Base-by-base conservation (phyloP, 495 filamentous ascomycete genomes). In the Penicillium odoratum region DNA sequence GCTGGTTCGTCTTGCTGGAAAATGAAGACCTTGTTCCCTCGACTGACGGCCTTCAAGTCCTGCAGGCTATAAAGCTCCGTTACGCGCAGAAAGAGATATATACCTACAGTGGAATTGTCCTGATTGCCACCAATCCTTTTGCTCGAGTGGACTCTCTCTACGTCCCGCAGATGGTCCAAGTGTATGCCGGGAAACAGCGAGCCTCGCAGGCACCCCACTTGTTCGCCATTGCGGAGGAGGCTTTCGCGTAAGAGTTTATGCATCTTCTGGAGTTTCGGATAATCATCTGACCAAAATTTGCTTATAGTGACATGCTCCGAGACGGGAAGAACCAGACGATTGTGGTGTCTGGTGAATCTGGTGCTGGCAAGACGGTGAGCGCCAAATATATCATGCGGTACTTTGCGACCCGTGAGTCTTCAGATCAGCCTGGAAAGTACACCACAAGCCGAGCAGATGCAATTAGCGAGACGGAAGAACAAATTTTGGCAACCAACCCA, bases 351-450 rank as follows among this genome's bases (percentile, higher is more conserved):
- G 94, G 94, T 66, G 94, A 99, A 74, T 99, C 94, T 47, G 94
- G 94, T 78, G 94, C 94, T 56, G 94, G 94, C 55, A 99, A 99
- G 75, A 99, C 94, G 0, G 94, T 99, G 68, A 98, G 95, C 73
- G 94, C 94, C 40, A 99, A 99, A 72, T 99, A 99, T 72, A 98
- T 99, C 68, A 99, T 99, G 94, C 82, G 94, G 66, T 99, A 99
- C 77, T 99, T 99, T 74, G 95, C 94, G 56, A 99, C 95, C 34
- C 85, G 96, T 77, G 93, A 98, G 77, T 89, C 93, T 3, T 91
- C 95, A 44, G 93, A 94, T 60, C 89, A 90, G 66, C 89, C 92
- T 18, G 87, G 89, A 30, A 88, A 86, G 63, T 87, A 90, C 68
- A 80, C 80, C 25, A 93, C 87, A 72, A 89, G 88, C 65, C 85